Conservation (phyloP, 345 rosid species). For the Populus simonii region DNA sequence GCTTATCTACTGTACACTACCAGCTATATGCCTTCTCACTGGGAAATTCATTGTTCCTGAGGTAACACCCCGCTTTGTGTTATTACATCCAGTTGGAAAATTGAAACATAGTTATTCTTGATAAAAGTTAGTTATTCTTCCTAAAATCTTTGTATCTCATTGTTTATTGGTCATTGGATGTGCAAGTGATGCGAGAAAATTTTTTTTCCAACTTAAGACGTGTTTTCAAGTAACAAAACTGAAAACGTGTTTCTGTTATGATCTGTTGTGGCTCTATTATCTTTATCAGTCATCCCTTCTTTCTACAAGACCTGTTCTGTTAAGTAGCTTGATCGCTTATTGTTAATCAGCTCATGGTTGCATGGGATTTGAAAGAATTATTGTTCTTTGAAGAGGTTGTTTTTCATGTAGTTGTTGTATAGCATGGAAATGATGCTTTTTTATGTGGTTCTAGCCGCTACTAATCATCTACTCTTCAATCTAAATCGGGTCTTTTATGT, state of each 20-base stretch:
- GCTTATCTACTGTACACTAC: constrained; percentile 84
- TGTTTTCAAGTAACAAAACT: not conserved
- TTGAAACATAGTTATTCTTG: not conserved
- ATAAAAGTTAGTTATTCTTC: not conserved
- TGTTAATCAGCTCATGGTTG: not conserved
- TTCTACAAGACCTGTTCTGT: not conserved
- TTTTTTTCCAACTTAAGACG: not conserved
- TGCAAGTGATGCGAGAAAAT: not conserved
- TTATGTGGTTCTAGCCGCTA: not conserved
- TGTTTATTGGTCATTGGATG: not conserved
- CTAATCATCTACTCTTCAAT: not conserved
- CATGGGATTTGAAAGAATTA: not conserved
- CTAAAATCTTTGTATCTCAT: not conserved
- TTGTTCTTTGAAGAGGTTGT: not conserved
- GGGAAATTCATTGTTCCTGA: constrained; percentile 95
- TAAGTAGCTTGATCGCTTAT: not conserved
- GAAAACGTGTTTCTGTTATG: not conserved
- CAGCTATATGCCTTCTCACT: constrained; percentile 90
- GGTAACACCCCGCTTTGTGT: constrained; percentile 39
- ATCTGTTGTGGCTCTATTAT: not conserved
- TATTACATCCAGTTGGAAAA: not conserved
- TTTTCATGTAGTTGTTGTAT: not conserved
- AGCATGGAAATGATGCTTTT: not conserved
- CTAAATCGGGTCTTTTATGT: constrained; percentile 14
- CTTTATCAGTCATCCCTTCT: not conserved